Percentiles rank a stretch among this genome's conserved stretches.
Evolutionary conservation across 164 flowering plant species (phyloP).

Genomic region (Saururus chinensis): DNA sequence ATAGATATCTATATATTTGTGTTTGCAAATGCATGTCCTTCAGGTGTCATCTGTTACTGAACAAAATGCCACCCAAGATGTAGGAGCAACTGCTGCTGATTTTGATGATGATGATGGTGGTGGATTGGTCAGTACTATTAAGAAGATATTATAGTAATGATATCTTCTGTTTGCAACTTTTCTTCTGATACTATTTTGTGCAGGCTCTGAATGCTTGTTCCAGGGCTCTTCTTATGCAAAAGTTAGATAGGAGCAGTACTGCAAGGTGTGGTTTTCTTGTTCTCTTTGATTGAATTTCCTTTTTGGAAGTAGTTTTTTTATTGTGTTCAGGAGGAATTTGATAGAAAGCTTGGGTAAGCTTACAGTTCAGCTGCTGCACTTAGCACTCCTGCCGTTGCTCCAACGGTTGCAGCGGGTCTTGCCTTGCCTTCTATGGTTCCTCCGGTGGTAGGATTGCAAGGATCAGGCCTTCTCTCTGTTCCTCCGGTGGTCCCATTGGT

Average conservation of each 20-base stretch:
- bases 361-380: conserved; percentile 23
- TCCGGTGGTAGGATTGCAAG: conserved; percentile 37
- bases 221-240: conserved; percentile 81
- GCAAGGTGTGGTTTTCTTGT: conserved; percentile 30
- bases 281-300: not conserved
- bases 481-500: conserved; percentile 28
- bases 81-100: conserved; percentile 63
- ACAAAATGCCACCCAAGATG: conserved; percentile 68
- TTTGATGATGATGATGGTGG: conserved; percentile 94
- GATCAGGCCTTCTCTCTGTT: conserved; percentile 29
- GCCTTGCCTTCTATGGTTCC: conserved; percentile 39
- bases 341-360: not conserved
- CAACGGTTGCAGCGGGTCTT: conserved; percentile 31
- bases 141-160: not conserved
- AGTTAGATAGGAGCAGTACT: conserved; percentile 78
- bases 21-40: not conserved
- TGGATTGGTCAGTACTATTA: conserved; percentile 71
- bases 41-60: conserved; percentile 93
- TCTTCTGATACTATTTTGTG: not conserved
- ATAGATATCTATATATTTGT: not conserved
- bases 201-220: conserved; percentile 86
- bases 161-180: not conserved
- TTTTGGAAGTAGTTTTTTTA: too few species aligned
- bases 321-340: not conserved
- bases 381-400: conserved; percentile 21